These are phyloP conservation scores for Pythium oligandrum DNA, from an alignment of 352 stramenopile species.

Conservation along the genomic window DNA sequence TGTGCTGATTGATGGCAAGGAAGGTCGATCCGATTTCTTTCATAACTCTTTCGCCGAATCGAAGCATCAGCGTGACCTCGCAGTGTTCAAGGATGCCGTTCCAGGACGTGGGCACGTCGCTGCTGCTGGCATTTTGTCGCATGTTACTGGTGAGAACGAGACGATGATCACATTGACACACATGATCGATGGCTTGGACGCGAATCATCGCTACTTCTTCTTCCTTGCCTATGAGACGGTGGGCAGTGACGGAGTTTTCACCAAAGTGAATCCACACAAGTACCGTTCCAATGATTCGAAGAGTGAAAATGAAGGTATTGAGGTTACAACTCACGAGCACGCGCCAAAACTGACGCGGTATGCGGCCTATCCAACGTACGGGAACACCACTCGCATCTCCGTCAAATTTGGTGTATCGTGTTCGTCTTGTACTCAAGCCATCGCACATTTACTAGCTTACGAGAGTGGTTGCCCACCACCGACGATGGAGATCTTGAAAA, in stretches of 20 bases:
- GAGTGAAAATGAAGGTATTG: constrained; percentile 37
- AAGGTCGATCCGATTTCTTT: constrained; percentile 29
- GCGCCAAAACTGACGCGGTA: constrained; percentile 42
- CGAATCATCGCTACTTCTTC: constrained; percentile 52
- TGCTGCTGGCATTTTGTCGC: constrained; percentile 36
- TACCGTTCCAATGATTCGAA: constrained; percentile 34
- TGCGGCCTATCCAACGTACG: constrained; percentile 41
- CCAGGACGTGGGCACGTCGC: constrained; percentile 33
- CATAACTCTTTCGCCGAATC: constrained; percentile 28
- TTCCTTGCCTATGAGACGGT: constrained; percentile 78
- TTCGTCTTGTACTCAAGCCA: constrained; percentile 33
- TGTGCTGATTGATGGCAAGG: constrained; percentile 48
- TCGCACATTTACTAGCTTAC: constrained; percentile 55
- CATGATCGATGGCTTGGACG: constrained; percentile 27
- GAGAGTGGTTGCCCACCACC: constrained; percentile 23
- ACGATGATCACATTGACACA: constrained; percentile 37
- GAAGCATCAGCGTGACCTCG: constrained; percentile 12
- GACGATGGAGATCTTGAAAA: constrained; percentile 8
- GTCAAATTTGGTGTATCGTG: constrained; percentile 58
- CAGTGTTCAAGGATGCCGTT: constrained; percentile 26
- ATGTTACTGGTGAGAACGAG: constrained; percentile 39
- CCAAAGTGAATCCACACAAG: constrained; percentile 58
- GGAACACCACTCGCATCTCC: constrained; percentile 44
- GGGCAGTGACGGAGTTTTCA: constrained; percentile 62
- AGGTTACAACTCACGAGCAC: constrained; percentile 43